These are phyloP conservation scores for Paracamarosporium sp. DNA, from an alignment of 2,329 filamentous ascomycete genomes.

Conservation along the genomic window DNA sequence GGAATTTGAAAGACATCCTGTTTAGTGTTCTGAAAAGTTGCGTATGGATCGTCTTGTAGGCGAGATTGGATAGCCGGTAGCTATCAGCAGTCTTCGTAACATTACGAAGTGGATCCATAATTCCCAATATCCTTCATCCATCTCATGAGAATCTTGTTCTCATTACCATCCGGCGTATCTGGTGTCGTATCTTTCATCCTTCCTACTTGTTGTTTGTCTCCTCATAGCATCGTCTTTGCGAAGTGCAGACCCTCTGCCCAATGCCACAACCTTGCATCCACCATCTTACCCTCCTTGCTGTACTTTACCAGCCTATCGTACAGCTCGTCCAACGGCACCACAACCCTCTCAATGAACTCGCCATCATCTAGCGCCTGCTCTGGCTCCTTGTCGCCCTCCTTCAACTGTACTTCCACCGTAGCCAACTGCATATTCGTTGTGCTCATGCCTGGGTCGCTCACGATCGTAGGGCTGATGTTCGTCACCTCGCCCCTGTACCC, in stretches of 20 bases:
- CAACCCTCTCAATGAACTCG: constrained; percentile 66
- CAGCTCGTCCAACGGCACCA: constrained; percentile 63
- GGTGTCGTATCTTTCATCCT: background rate
- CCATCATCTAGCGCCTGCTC: constrained; percentile 67
- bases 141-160: background rate
- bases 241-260: constrained; percentile 66
- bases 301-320: constrained; percentile 61
- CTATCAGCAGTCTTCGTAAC: too few species aligned
- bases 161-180: too few species aligned
- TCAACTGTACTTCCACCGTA: constrained; percentile 64
- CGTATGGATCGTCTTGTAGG: too few species aligned
- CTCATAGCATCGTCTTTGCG: constrained; percentile 42
- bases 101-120: too few species aligned
- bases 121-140: background rate
- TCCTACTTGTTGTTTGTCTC: background rate
- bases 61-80: too few species aligned
- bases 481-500: constrained; percentile 63
- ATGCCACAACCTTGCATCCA: constrained; percentile 67
- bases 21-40: too few species aligned
- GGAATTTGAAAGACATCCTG: too few species aligned
- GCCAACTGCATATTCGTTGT: constrained; percentile 68
- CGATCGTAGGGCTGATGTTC: constrained; percentile 69
- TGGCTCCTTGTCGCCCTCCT: constrained; percentile 58
- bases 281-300: constrained; percentile 56
- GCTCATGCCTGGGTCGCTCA: constrained; percentile 68